phyloP scores from a whole-genome alignment of 345 rosid genomes.

The Salix caprea region DNA sequence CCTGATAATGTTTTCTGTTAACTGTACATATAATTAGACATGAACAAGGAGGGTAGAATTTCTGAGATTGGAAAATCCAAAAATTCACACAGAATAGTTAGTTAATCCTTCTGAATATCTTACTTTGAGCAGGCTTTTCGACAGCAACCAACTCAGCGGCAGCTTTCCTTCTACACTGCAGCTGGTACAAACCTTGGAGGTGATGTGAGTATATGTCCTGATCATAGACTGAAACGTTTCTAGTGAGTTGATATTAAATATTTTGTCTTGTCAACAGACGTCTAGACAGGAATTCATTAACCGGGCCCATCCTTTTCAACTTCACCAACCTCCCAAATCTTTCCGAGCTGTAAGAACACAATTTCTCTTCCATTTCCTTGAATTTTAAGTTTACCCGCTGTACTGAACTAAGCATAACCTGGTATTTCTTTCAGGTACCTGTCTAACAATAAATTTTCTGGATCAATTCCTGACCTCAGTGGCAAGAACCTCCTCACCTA shows the following conservation, averaged over 20 bases:
- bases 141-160: not conserved
- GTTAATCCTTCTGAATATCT: too few species aligned
- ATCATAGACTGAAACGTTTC: not conserved
- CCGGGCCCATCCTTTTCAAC: not conserved
- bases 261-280: not conserved
- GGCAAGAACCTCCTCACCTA: not conserved
- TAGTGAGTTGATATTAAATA: not conserved
- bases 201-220: not conserved
- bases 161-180: not conserved
- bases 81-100: too few species aligned
- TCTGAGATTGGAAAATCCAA: too few species aligned
- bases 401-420: not conserved
- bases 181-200: not conserved
- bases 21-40: too few species aligned
- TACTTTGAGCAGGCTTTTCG: slow-evolving; percentile 3
- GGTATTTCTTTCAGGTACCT: not conserved
- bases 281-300: not conserved
- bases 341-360: not conserved
- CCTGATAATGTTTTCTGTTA: too few species aligned
- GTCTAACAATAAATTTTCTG: not conserved
- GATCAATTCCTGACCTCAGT: slow-evolving; percentile 2
- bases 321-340: not conserved
- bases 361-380: not conserved
- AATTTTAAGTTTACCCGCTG: not conserved
- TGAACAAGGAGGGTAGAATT: too few species aligned